Conservation (phyloP, 441 rosid genomes). For the Gossypium davidsonii region DNA sequence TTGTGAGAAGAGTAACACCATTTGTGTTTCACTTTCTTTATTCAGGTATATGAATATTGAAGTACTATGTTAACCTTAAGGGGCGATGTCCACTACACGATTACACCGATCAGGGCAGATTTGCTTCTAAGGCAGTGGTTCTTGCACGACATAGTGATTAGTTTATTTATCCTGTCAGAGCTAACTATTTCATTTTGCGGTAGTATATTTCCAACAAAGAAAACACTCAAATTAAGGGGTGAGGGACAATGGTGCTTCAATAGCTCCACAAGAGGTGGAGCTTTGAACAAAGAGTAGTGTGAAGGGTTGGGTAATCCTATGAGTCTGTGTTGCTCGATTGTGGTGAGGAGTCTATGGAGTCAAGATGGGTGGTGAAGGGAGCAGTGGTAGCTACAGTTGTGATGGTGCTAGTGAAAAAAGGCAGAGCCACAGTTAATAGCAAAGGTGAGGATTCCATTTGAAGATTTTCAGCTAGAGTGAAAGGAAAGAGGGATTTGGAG, state of each 20-base stretch:
- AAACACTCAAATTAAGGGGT: slow-evolving; percentile 29
- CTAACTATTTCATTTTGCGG: no score
- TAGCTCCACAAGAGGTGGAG: slow-evolving; percentile 92
- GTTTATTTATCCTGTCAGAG: no score
- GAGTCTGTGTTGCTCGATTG: slow-evolving; percentile 67
- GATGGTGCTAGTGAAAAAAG: slow-evolving; percentile 8
- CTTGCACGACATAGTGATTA: no score
- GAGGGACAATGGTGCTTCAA: slow-evolving; percentile 87
- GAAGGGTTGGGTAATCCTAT: slow-evolving; percentile 51
- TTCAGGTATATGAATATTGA: no score
- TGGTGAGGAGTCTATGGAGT: slow-evolving; percentile 70
- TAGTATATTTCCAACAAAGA: no score
- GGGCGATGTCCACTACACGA: no score
- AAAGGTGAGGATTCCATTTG: slow-evolving; percentile 21
- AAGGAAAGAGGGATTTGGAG: no score
- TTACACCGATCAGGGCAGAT: no score
- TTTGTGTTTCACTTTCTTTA: no score
- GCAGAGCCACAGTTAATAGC: slow-evolving; percentile 15
- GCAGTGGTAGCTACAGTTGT: neutral
- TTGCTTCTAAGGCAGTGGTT: no score
- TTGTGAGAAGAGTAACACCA: no score
- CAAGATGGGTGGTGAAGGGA: slow-evolving; percentile 29
- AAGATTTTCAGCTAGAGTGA: neutral
- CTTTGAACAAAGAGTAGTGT: slow-evolving; percentile 38
- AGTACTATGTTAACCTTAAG: no score